These are phyloP conservation scores for Rugonectria rugulosa DNA, from an alignment of 2,329 filamentous ascomycete genomes.

Conservation along the genomic window DNA sequence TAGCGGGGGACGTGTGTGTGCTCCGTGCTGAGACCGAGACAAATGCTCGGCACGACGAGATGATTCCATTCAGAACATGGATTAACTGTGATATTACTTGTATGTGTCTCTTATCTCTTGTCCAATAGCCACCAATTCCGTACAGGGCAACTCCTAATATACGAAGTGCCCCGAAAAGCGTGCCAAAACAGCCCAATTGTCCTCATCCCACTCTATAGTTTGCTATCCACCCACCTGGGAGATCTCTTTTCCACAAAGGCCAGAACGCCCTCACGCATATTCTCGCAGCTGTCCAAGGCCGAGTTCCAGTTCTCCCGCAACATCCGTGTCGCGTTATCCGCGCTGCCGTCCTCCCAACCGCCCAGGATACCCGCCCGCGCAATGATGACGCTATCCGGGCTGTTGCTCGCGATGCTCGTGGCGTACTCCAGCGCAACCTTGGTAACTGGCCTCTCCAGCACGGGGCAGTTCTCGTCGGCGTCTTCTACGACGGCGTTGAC, in stretches of 20 bases:
- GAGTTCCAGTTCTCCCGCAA: slow-evolving; percentile 60
- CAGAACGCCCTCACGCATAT: slow-evolving; percentile 73
- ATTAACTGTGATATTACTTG: no score
- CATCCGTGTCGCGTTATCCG: slow-evolving; percentile 64
- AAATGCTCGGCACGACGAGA: no score
- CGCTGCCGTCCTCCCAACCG: slow-evolving; percentile 71
- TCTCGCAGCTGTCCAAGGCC: slow-evolving; percentile 67
- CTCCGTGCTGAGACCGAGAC: no score
- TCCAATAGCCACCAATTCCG: no score
- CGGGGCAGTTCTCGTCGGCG: slow-evolving; percentile 37
- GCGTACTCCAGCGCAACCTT: slow-evolving; percentile 66
- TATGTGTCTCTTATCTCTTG: no score
- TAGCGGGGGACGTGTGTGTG: no score
- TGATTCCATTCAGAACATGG: no score
- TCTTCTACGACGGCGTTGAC: slow-evolving; percentile 68
- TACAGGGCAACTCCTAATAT: no score
- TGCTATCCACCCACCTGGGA: slow-evolving; percentile 69
- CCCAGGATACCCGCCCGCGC: slow-evolving; percentile 72
- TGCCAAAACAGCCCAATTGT: neutral
- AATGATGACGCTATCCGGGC: slow-evolving; percentile 76
- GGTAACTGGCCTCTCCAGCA: slow-evolving; percentile 51
- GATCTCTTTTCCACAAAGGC: slow-evolving; percentile 78
- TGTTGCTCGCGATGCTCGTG: slow-evolving; percentile 66
- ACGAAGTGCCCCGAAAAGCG: no score
- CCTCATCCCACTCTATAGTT: slow-evolving; percentile 48